Percentiles rank a stretch among this genome's conserved stretches.
Conservation (phyloP, 805 yeast species). For the Spathaspora gorwiae region DNA sequence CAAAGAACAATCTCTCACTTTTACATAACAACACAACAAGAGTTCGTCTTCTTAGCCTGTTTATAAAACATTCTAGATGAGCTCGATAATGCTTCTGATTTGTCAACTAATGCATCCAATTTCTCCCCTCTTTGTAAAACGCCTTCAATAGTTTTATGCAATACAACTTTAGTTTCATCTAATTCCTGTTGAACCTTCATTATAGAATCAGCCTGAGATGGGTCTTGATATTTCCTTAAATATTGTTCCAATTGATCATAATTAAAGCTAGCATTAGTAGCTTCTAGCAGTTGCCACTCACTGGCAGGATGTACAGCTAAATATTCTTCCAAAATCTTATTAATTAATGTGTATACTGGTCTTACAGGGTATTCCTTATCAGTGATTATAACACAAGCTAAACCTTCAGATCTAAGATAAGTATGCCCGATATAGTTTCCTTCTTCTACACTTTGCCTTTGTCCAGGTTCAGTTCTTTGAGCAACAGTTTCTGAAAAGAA, state of each 20-base stretch:
- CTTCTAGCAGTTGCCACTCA: slow-evolving; percentile 57
- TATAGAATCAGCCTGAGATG: slow-evolving; percentile 92
- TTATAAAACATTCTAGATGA: slow-evolving; percentile 92
- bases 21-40: slow-evolving; percentile 78
- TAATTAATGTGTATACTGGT: slow-evolving; percentile 90
- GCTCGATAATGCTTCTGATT: slow-evolving; percentile 86
- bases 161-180: slow-evolving; percentile 93
- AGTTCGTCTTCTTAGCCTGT: slow-evolving; percentile 88
- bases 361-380: slow-evolving; percentile 96
- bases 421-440: slow-evolving; percentile 89
- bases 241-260: slow-evolving; percentile 64
- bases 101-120: slow-evolving; percentile 88
- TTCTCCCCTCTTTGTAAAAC: slow-evolving; percentile 96
- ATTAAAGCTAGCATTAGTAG: slow-evolving; percentile 41
- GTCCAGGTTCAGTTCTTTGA: slow-evolving; percentile 81
- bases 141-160: slow-evolving; percentile 92
- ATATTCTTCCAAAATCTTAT: slow-evolving; percentile 88
- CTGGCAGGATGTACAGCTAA: slow-evolving; percentile 71
- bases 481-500: slow-evolving; percentile 90
- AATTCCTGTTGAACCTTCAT: slow-evolving; percentile 97
- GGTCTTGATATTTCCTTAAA: slow-evolving; percentile 87
- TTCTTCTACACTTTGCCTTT: slow-evolving; percentile 92
- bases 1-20: neutral
- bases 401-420: slow-evolving; percentile 82
- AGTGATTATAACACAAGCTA: slow-evolving; percentile 86